Evolutionary conservation across 2,329 filamentous ascomycete species (phyloP), one percentile per base, ranked within the genome.

Genomic region (Fusarium aywerte): DNA sequence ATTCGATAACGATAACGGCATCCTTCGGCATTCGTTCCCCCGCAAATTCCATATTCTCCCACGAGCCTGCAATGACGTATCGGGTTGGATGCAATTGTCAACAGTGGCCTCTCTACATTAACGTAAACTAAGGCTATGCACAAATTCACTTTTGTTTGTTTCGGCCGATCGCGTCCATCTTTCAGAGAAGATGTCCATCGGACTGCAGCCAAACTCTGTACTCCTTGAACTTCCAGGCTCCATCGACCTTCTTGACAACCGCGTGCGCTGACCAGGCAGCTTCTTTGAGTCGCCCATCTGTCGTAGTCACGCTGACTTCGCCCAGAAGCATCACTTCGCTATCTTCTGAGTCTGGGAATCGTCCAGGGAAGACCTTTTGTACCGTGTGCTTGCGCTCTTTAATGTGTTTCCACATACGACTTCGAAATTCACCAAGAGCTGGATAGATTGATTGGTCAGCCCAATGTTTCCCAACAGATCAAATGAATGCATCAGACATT

Each of bases 351-450:
- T 49, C 69, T n/a, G 65, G 38, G 55, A 82, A 81, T 5, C 61
- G 61, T 1, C 74, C 80, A 18, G 80, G 79, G 56, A 83, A 83
- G 9, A 82, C 79, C 68, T 80, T 80, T 29, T 68, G 68, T 25
- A 82, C 76, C 3, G 68, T 77, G 71, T 84, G 82, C 58, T 72
- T 79, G 36, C 82, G 75, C 35, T 76, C 73, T 55, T 72, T 68
- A 20, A 83, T 77, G 20, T 70, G 65, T 13, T 79, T 75, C 81
- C 82, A 83, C 82, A 84, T 84, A 23, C 76, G 72, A 18, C 65
- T 63, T 33, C 83, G 77, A 27, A 84, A 65, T 38, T 71, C 70
- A 5, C 76, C 76, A 45, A 84, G 80, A 36, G 81, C 82, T 84
- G 23, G 21, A 16, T 15, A 49, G 13, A 47, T 33, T 13, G 2